Base-by-base conservation (phyloP, 768 basidiomycete species). In the Hericium alpestre region DNA sequence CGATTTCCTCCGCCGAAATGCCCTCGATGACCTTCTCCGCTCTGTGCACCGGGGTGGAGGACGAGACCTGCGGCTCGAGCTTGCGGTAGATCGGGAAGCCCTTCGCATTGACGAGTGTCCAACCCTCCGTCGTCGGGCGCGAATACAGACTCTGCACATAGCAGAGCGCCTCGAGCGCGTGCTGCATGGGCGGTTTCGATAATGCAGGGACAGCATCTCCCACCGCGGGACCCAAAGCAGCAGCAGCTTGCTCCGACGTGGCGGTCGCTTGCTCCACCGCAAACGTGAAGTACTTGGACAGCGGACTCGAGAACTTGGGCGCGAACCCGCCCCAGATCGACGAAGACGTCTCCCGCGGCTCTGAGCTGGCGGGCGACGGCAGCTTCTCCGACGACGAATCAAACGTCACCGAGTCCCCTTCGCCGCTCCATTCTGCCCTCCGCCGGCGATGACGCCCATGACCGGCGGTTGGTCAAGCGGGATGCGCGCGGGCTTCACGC, bases 401-500 rank as follows among this genome's bases (percentile, higher is more conserved):
- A 9, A 54, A 41, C 47, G 56, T 41, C 10, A 27, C 27, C 9
- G 18, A 23, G 13, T 54, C 74, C 3, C 70, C 67, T 55, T 81
- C 81, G 1, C 76, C 79, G 61, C 79, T 81, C 86, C 86, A 88
- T 59, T 91, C 89, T 20, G 80, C 85, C 54, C 77, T 79, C 43
- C 86, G 77, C 62, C 80, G 76, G 43, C 86, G 77, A 90, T 83
- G 47, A 78, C 82, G 32, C 84, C 76, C 55, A 89, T 72, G 2
- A 93, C 90, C 4, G 86, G 90, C 0, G 93, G 94, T 63, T 94
- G 93, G 69, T 99, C 96, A 18, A 99, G 77, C 3, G 96, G 94
- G 53, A 94, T 84, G 38, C 95, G 81, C 3, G 75, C 73, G 4
- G 92, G 90, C 69, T 91, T 91, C 51, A 92, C 76, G 9, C 95